phyloP scores from a whole-genome alignment of 2,329 filamentous ascomycete genomes.

The Davidsoniella australis region DNA sequence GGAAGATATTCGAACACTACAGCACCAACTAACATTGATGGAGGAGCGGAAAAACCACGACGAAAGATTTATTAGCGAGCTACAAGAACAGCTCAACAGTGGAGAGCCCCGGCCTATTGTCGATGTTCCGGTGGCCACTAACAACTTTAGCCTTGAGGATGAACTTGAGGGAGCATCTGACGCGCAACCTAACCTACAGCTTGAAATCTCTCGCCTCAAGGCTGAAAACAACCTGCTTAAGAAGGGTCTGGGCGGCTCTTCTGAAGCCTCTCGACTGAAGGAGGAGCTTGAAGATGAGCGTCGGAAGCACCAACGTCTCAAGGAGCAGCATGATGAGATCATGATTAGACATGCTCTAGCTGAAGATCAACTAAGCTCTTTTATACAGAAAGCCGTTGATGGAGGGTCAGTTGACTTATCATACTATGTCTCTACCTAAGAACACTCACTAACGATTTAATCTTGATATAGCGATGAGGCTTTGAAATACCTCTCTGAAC shows the following conservation, averaged over 20 bases:
- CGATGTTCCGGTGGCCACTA: background rate
- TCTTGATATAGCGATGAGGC: slow-evolving; percentile 13
- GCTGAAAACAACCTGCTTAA: slow-evolving; percentile 44
- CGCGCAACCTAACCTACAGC: slow-evolving; percentile 24
- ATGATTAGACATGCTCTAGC: slow-evolving; percentile 40
- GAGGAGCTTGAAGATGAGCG: slow-evolving; percentile 38
- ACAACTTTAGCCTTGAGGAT: slow-evolving; percentile 35
- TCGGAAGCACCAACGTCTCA: slow-evolving; percentile 32
- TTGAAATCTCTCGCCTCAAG: slow-evolving; percentile 40
- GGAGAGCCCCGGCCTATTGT: slow-evolving; percentile 16
- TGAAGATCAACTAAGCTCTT: slow-evolving; percentile 38
- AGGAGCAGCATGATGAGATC: slow-evolving; percentile 36
- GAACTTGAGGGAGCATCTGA: slow-evolving; percentile 27
- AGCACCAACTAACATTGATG: slow-evolving; percentile 30
- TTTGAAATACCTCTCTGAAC: slow-evolving; percentile 20
- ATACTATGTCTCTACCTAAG: background rate
- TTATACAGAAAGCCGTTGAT: slow-evolving; percentile 32
- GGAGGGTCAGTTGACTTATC: slow-evolving; percentile 25
- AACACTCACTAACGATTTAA: background rate
- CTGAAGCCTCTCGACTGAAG: slow-evolving; percentile 36
- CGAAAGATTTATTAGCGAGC: slow-evolving; percentile 37
- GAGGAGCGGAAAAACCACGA: slow-evolving; percentile 30
- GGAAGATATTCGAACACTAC: slow-evolving; percentile 27
- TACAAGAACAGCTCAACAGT: slow-evolving; percentile 38
- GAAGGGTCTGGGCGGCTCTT: slow-evolving; percentile 34